These are phyloP conservation scores for Coccomyxa subellipsoidea DNA, from an alignment of 163 green algal species.

Conservation along the genomic window DNA sequence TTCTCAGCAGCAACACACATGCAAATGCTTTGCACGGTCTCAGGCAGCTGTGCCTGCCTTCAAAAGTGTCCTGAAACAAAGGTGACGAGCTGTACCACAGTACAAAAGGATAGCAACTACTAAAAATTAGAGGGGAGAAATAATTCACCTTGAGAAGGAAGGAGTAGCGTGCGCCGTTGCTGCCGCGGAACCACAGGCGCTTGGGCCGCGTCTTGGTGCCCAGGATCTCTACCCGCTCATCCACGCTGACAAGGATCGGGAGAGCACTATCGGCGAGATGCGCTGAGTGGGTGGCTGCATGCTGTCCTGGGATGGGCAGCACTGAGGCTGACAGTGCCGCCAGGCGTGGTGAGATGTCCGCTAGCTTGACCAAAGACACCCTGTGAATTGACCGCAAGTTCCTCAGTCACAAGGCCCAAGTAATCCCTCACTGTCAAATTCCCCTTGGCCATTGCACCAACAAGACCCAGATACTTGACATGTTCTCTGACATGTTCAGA, in stretches of 20 bases:
- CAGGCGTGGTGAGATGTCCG: not conserved
- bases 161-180: slow-evolving; percentile 58
- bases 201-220: slow-evolving; percentile 91
- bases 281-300: not conserved
- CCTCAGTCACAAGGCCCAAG: too few relatives aligned
- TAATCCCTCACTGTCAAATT: too few relatives aligned
- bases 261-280: not conserved
- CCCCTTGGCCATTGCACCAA: too few relatives aligned
- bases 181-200: slow-evolving; percentile 66
- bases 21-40: too few relatives aligned
- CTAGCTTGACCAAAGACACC: not conserved
- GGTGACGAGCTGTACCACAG: not conserved
- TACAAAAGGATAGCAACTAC: not conserved
- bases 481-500: too few relatives aligned
- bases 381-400: too few relatives aligned
- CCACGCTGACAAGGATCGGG: slow-evolving; percentile 48
- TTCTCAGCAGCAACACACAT: too few relatives aligned
- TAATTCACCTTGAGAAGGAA: slow-evolving; percentile 87
- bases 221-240: slow-evolving; percentile 46
- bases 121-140: not conserved
- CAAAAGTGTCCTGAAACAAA: too few relatives aligned
- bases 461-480: too few relatives aligned
- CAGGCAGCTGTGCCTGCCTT: too few relatives aligned
- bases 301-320: not conserved
- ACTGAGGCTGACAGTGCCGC: not conserved